Evolutionary conservation across 768 basidiomycete species (phyloP).

Genomic region (Boletus rubescentipes): DNA sequence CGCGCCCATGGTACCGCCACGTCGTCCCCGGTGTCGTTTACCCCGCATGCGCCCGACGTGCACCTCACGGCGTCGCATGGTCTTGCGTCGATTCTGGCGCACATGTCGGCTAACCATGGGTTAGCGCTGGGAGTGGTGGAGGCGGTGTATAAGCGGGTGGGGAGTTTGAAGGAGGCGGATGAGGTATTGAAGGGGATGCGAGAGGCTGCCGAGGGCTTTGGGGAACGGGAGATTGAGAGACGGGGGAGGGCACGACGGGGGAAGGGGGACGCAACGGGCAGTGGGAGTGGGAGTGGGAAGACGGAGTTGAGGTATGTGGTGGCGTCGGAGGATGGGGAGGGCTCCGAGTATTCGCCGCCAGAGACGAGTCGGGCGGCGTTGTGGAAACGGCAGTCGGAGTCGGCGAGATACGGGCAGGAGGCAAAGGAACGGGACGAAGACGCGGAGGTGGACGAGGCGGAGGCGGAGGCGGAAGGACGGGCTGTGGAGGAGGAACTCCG

Average conservation of each 20-base stretch:
- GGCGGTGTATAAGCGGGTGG: slow-evolving; percentile 34
- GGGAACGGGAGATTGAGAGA: slow-evolving; percentile 15
- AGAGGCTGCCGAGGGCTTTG: slow-evolving; percentile 34
- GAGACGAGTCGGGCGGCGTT: slow-evolving; percentile 28
- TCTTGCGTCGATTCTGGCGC: slow-evolving; percentile 31
- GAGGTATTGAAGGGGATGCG: slow-evolving; percentile 39
- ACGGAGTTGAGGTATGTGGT: slow-evolving; percentile 10
- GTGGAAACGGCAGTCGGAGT: slow-evolving; percentile 22
- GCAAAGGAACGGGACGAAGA: neutral
- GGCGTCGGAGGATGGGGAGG: slow-evolving; percentile 12
- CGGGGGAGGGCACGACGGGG: neutral
- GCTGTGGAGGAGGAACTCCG: slow-evolving; percentile 12
- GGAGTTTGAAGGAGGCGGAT: slow-evolving; percentile 40
- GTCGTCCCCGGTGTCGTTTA: neutral
- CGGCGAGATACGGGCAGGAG: neutral
- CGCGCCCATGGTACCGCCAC: no score
- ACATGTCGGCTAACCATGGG: slow-evolving; percentile 47
- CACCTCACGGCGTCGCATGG: slow-evolving; percentile 25
- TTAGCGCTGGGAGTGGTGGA: slow-evolving; percentile 42
- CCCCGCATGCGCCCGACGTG: slow-evolving; percentile 16
- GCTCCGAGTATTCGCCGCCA: slow-evolving; percentile 28
- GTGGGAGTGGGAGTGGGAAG: neutral
- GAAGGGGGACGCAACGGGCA: neutral
- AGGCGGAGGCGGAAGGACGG: slow-evolving; percentile 8
- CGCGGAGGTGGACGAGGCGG: neutral